These are phyloP conservation scores for Acanthamoeba healyi DNA, from an alignment of 208 protist genomes.

Conservation along the genomic window DNA sequence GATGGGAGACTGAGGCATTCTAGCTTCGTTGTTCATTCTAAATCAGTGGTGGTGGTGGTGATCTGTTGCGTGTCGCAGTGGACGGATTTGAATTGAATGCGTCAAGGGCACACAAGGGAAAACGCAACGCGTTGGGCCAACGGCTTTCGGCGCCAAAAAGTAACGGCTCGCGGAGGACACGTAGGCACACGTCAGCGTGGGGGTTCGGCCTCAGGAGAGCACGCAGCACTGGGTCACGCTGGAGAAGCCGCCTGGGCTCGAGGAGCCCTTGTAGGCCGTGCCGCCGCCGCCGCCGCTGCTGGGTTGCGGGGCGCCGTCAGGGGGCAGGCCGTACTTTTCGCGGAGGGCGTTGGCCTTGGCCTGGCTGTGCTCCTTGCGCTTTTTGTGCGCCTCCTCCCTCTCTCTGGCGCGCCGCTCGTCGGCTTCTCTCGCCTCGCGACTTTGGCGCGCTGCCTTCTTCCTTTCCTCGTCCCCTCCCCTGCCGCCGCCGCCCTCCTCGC, in stretches of 20 bases:
- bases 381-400: not conserved
- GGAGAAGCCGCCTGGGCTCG: constrained; percentile 6
- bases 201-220: not conserved
- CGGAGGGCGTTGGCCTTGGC: constrained; percentile 20
- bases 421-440: not conserved
- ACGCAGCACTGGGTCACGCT: not conserved
- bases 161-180: no score
- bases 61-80: no score
- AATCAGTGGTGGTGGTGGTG: not conserved
- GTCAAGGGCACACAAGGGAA: no score
- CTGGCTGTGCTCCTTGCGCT: constrained; percentile 1
- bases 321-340: constrained; percentile 28
- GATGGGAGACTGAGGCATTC: not conserved
- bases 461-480: not conserved
- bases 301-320: not conserved
- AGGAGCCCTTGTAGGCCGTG: not conserved
- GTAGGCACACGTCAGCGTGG: no score
- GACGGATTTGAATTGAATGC: no score
- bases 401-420: not conserved
- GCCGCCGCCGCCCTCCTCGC: not conserved
- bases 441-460: not conserved
- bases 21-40: not conserved
- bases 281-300: not conserved
- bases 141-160: no score
- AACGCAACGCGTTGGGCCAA: no score